Percentiles rank a stretch among this genome's conserved stretches.
Conservation (phyloP, 2,329 filamentous ascomycete species). For the Xylariaceae sp. region DNA sequence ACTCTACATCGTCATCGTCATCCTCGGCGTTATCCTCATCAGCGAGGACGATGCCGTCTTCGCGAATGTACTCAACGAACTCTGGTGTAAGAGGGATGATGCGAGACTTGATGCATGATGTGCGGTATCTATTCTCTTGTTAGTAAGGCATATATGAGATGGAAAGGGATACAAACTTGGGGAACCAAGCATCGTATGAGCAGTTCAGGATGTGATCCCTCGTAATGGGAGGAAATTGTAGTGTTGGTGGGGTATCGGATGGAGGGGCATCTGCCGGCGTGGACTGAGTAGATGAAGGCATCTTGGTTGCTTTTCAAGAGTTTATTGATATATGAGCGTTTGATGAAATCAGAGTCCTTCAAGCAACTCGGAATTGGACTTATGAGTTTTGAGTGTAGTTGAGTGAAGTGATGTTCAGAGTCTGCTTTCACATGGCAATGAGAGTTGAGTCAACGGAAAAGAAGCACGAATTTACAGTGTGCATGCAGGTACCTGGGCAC, state of each 20-base stretch:
- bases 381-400: not conserved
- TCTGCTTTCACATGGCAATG: not conserved
- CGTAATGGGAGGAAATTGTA: constrained; percentile 70
- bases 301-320: constrained; percentile 5
- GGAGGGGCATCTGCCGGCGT: constrained; percentile 15
- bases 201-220: constrained; percentile 88
- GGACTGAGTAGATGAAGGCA: constrained; percentile 27
- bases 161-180: constrained; percentile 48
- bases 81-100: constrained; percentile 69
- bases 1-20: constrained; percentile 54
- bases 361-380: too few species aligned
- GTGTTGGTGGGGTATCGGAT: constrained; percentile 20
- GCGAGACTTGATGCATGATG: constrained; percentile 76
- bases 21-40: constrained; percentile 59
- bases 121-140: constrained; percentile 56
- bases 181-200: constrained; percentile 90
- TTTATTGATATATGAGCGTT: not conserved
- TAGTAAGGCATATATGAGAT: constrained; percentile 9
- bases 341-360: too few species aligned
- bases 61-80: constrained; percentile 81
- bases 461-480: not conserved
- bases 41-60: constrained; percentile 87
- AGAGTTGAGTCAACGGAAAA: constrained; percentile 8
- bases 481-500: not conserved
- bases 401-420: too few species aligned